Base-by-base conservation (phyloP, 106 monocot species). In the Allium fistulosum region DNA sequence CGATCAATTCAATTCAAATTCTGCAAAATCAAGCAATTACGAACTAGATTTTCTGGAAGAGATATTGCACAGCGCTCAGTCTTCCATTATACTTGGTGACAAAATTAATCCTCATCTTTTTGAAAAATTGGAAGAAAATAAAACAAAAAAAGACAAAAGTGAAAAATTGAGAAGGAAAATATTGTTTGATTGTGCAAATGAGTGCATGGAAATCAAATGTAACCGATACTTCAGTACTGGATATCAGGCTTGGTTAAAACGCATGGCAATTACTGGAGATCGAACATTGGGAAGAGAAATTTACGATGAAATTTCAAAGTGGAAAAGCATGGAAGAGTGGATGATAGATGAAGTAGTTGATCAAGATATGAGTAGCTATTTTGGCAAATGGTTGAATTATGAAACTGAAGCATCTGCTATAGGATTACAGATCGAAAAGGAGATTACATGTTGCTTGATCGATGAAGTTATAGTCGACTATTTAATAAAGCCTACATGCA, bases 301-400 rank as follows among this genome's bases (percentile, higher is more conserved):
- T 5, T 84, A 77, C 62, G 61, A 37, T 55, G 84, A 92, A 78
- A 76, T 92, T 11, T 82, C 76, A 17, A 65, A 71, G 16, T 88
- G 82, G 86, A 79, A 71, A 37, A 73, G 72, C 58, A 83, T 80
- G 60, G 89, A 75, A 60, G 89, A 89, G 46, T 80, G 81, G 67
- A 84, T 89, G 92, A 88, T 92, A 48, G 97, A 97, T 60, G 88
- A 89, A 58, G 76, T 97, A 47, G 97, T 97, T 22, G 86, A 92
- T 26, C 80, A 59, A 55, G 97, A 97, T 71, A 92, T 92, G 97
- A 87, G 91, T 71, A 74, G 49, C 62, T 50, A 79, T 17, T 67
- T 81, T 49, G 99, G 99, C 14, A 86, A 73, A 67, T 97, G 97
- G 97, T 60, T 83, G 14, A 75, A 92, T 63, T 89, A 89, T 47